Base-by-base conservation (phyloP, 805 yeast genomes). In the Cyberlindnera xishuangbannaensis region DNA sequence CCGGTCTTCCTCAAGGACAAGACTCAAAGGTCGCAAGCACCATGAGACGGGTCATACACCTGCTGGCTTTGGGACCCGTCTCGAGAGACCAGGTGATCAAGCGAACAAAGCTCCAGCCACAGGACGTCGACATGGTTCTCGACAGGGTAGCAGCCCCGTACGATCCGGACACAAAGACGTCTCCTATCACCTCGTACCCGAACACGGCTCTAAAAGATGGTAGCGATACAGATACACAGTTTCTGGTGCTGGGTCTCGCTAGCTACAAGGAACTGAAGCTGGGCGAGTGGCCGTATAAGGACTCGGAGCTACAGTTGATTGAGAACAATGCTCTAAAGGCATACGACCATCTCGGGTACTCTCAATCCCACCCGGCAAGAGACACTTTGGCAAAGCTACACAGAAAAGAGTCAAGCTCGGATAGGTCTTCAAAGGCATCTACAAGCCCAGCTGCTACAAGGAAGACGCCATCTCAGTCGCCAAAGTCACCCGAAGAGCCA, bases 51-150 rank as follows among this genome's bases (percentile, higher is more conserved):
- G n/a, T 72, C 24, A 45, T 70, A 15, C 69, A 68, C 40, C 50
- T 66, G 17, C 45, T 73, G 23, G 73, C 78, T 1, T 49, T 72
- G 26, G 78, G 75, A 1, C 76, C 78, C 2, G 50, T 56, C 13
- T 47, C 70, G 1, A 41, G 51, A 2, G 43, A 48, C 3, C 54
- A 53, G 2, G 43, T 72, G 10, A 39, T 55, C 7, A 40, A 43
- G 20, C 48, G 54, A 15, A 51, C 62, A 1, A 56, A 56, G 30
- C 38, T 55, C 16, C 23, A 50, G 4, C 34, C 48, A 15, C 34
- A 40, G 5, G 67, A 59, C 12, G 47, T 60, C 8, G 44, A 47
- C 10, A 29, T 47, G 1, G 45, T 60, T 5, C 43, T 69, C 8
- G 33, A 27, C 8, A 16, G 35, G 3, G 47, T 33, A 44, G 58